These are phyloP conservation scores for Termitomyces sp. DNA, from an alignment of 768 basidiomycete species.

Conservation along the genomic window DNA sequence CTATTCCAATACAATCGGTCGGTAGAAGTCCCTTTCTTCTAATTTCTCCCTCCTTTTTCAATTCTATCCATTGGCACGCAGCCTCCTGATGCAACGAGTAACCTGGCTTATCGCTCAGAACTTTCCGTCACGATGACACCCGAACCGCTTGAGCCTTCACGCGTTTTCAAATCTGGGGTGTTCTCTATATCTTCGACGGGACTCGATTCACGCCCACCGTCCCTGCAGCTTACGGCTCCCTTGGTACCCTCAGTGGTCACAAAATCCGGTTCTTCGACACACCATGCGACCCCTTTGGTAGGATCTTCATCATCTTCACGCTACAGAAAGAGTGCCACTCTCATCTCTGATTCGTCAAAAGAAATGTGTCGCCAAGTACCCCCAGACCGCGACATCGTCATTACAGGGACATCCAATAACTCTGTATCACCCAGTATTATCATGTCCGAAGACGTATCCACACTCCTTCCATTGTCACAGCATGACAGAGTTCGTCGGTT, in stretches of 20 bases:
- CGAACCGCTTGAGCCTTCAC: not conserved
- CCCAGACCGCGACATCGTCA: not conserved
- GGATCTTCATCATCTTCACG: not conserved
- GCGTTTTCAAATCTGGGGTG: constrained; percentile 10
- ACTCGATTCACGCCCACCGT: not conserved
- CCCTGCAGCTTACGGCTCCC: not conserved
- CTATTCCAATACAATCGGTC: not conserved
- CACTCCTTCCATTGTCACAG: constrained; percentile 16
- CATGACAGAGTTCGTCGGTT: constrained; percentile 39
- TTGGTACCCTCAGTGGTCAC: not conserved
- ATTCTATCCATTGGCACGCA: not conserved
- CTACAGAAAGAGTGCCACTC: not conserved
- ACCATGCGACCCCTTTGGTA: not conserved
- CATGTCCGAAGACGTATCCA: constrained; percentile 10
- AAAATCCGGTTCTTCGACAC: not conserved
- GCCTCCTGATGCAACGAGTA: not conserved
- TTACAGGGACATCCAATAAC: not conserved
- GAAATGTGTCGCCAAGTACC: not conserved
- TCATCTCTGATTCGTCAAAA: not conserved
- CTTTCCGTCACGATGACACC: not conserved
- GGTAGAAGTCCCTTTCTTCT: not conserved
- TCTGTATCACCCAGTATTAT: not conserved
- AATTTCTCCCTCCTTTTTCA: too few species aligned
- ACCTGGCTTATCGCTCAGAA: not conserved
- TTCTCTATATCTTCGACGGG: not conserved